These are phyloP conservation scores for Kandelia obovata DNA, from an alignment of 345 rosid genomes.

Conservation along the genomic window DNA sequence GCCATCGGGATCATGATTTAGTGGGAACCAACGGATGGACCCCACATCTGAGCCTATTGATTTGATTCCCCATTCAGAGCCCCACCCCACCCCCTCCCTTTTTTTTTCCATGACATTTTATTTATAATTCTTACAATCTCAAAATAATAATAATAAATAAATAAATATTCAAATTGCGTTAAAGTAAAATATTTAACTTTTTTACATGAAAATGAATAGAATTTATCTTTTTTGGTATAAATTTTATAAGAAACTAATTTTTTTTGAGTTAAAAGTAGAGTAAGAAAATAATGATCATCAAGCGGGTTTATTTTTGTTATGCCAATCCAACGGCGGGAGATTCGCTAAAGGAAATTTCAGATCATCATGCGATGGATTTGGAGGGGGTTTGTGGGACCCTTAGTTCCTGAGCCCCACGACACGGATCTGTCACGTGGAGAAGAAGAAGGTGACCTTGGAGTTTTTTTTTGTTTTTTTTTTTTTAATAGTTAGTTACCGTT, in stretches of 20 bases:
- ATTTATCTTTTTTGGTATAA: too few species aligned
- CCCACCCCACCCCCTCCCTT: too few species aligned
- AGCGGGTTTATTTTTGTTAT: neutral
- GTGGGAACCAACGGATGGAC: neutral
- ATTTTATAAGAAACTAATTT: neutral
- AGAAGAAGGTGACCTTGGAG: too few species aligned
- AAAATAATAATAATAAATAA: too few species aligned
- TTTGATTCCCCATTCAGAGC: too few species aligned
- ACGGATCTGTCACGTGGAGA: constrained; percentile 18
- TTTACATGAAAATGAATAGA: too few species aligned
- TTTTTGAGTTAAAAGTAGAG: neutral
- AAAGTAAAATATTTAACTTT: too few species aligned
- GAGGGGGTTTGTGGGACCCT: too few species aligned
- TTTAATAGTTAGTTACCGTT: too few species aligned
- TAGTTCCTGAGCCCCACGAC: constrained; percentile 6
- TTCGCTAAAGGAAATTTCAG: neutral
- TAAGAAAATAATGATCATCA: too few species aligned
- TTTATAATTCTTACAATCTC: constrained; percentile 3
- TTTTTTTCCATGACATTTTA: neutral
- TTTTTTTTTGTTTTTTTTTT: too few species aligned
- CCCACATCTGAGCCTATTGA: neutral
- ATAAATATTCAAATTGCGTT: too few species aligned
- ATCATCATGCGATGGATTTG: constrained; percentile 7
- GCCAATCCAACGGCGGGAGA: constrained; percentile 17
- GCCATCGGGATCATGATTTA: constrained; percentile 3